Evolutionary conservation across 257 asterid genomes (phyloP), one percentile per base, ranked within the genome.

Genomic region (Capsicum chinense): DNA sequence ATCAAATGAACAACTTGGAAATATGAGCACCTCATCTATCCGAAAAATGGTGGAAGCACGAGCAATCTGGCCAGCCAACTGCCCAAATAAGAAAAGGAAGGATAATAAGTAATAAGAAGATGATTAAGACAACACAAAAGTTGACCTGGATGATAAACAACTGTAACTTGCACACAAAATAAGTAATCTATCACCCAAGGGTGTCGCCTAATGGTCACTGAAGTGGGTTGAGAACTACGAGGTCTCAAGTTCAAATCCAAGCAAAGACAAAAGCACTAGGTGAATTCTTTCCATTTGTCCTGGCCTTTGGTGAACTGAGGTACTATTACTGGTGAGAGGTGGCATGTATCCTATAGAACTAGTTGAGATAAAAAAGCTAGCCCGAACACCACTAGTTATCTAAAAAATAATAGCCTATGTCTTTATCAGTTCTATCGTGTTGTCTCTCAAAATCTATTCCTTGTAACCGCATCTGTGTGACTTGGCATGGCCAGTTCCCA

Each of bases 51-150:
- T 90, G 17, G 92, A 97, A 70, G 99, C 99, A 35, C 99, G 98
- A 3, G 99, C 97, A 90, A 97, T 89, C 91, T 95, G 98, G 78
- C 99, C 98, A 56, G 98, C 98, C 90, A 97, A 87, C 98, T 97
- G 94, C 16, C 54, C 10, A 13, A 54, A 80, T 63, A 48, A 37
- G 59, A 59, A 33, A 56, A 56, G 57, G 39, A 64, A 58, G 59
- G 8, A 26, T 6, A 79, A 19, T 4, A 19, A 79, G 79, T 66
- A 56, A 47, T 26, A 44, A 62, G 62, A 62, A 52, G 80, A 89
- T 60, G 37, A 82, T 37, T 42, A 47, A 48, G 12, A 64, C 16
- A 63, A 48, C 3, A 15, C 17, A 63, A 47, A 21, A 48, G 5
- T 39, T 9, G 3, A 60, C 47, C 58, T 73, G 80, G 57, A 73